phyloP scores from a whole-genome alignment of 139 green algal species.

The Chlorella sp. region DNA sequence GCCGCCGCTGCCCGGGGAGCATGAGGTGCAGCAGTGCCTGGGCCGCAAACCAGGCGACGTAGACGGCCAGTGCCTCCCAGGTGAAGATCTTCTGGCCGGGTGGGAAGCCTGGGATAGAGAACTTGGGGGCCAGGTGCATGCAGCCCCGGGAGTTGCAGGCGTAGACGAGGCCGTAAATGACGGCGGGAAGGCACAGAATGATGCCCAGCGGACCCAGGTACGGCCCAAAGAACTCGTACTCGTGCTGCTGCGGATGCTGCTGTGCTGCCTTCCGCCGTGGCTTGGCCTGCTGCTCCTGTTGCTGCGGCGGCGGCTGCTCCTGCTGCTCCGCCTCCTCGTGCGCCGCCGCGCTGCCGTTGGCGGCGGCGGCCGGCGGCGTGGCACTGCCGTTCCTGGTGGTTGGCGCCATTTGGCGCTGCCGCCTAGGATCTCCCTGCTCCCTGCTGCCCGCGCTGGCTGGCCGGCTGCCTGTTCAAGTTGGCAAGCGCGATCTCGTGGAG shows the following conservation, averaged over 20 bases:
- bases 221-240: constrained; percentile 71
- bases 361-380: not conserved
- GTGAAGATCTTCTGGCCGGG: constrained; percentile 57
- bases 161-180: constrained; percentile 67
- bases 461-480: no score
- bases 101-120: constrained; percentile 38
- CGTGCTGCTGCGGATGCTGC: not conserved
- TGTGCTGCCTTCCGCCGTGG: not conserved
- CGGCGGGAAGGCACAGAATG: constrained; percentile 63
- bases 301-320: not conserved
- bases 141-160: constrained; percentile 60
- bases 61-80: constrained; percentile 58
- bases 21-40: constrained; percentile 80
- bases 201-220: constrained; percentile 68
- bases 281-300: not conserved
- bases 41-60: constrained; percentile 69
- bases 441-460: no score
- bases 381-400: not conserved
- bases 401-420: not conserved
- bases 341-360: not conserved
- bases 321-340: not conserved
- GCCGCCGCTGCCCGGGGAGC: constrained; percentile 70
- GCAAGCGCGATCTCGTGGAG: no score
- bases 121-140: constrained; percentile 17
- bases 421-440: not conserved